Percentiles rank a stretch among this genome's conserved stretches.
Evolutionary conservation across 768 basidiomycete genomes (phyloP).

Genomic region (Pleurotus cornucopiae): DNA sequence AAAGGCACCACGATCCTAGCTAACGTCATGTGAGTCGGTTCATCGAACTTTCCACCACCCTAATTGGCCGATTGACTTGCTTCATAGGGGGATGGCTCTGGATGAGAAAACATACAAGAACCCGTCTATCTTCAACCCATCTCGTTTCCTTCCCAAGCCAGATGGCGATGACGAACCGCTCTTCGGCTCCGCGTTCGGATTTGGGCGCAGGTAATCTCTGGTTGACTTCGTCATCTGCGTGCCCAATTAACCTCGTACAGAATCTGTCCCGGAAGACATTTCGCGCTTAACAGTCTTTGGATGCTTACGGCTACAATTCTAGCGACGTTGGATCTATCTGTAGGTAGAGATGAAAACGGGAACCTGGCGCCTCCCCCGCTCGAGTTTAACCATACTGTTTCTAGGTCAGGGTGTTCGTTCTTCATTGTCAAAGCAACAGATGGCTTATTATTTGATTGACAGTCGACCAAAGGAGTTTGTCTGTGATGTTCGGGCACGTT

Average conservation of each 20-base stretch:
- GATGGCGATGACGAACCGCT: conserved; percentile 14
- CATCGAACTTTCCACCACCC: background rate
- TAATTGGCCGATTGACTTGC: background rate
- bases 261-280: conserved; percentile 7
- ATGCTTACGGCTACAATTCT: background rate
- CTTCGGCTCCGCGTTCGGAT: conserved; percentile 1
- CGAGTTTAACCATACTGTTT: background rate
- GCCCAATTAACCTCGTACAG: background rate
- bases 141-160: conserved; percentile 19
- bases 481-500: background rate
- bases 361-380: background rate
- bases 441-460: background rate
- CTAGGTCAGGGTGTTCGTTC: background rate
- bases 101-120: conserved; percentile 18
- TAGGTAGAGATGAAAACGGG: conserved; percentile 3
- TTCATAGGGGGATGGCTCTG: conserved; percentile 19
- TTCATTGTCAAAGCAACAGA: background rate
- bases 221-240: too few relatives aligned
- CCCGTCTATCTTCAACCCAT: conserved; percentile 20
- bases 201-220: conserved; percentile 4
- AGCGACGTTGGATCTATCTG: conserved; percentile 1
- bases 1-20: conserved; percentile 23
- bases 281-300: background rate
- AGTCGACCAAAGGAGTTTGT: background rate
- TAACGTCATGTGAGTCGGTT: conserved; percentile 14